Evolutionary conservation across 2,329 filamentous ascomycete species (phyloP), one percentile per base, ranked within the genome.

Genomic region (Neonectria magnoliae): DNA sequence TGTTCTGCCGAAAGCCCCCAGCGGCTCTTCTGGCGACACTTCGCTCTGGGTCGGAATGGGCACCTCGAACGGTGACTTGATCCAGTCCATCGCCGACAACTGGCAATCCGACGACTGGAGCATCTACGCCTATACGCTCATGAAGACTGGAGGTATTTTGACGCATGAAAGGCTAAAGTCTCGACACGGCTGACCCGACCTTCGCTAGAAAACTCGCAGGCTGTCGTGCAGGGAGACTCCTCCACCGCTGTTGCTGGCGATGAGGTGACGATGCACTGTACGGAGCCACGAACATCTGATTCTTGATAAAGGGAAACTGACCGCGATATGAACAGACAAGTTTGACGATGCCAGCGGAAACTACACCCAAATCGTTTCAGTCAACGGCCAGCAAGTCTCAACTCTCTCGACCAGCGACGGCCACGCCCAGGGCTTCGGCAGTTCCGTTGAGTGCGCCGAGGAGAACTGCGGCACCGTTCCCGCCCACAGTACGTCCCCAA

Each of bases 381-480:
- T 72, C 59, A 72, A 72, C 42, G 70, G 62, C 6, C 8, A 69
- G 27, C 48, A 62, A 1, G 78, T 84, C 31, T 81, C 80, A 0
- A 82, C 77, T 0, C 77, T 85, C 2, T 83, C 82, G 2, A 84
- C 83, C 52, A 80, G 75, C 57, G 78, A 79, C 62, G 81, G 77
- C 25, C 69, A 80, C 8, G 81, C 81, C 4, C 68, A 78, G 73
- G 81, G 81, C 67, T 83, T 80, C 76, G 81, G 81, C 2, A 80
- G 77, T 42, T 76, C 81, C 0, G 78, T 83, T 18, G 87, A 91
- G 75, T 88, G 88, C 77, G 93, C 90, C 59, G 90, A 89, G 76
- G 91, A 94, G 79, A 90, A 92, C 82, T 94, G 92, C 83, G 93
- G 93, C 69, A 73, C 67, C 2, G 58, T 75, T 20, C 56, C 56